Evolutionary conservation across 108 stramenopile species (phyloP), one percentile per base, ranked within the genome.

Genomic region (Stephanodiscus triporus): DNA sequence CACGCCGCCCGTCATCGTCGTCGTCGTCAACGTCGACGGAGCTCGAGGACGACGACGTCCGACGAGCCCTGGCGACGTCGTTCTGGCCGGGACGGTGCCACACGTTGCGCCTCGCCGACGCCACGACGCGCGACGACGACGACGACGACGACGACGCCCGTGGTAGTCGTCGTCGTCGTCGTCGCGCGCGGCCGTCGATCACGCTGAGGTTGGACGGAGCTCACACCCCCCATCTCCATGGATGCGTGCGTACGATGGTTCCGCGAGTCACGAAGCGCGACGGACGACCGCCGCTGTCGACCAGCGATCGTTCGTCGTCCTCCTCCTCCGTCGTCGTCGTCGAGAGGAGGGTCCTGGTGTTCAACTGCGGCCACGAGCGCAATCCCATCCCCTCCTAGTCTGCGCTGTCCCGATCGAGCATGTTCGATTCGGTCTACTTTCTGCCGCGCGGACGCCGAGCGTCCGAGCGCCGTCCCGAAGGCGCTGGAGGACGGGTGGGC

Each of bases 41-140:
- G 10, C 9, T 6, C 23, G 38, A 20, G 37, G 16, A 42, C 30
- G 37, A 20, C 24, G 24, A 29, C 11, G 48, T 79, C 38, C 49
- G 74, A 14, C 34, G 77, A 14, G 93, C 87, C 10, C 72, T 94
- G 45, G 50, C 59, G 10, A 54, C 67, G 10, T 84, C 87, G 24
- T 67, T 55, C n/a, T 94, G 93, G 93, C 91, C 91, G 10, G 93
- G 88, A 40, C 76, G 93, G 11, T 92, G 89, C 74, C 93, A 94
- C 73, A 85, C 72, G 5, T 58, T 84, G 32, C 48, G 42, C 34
- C 37, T 63, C 29, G 75, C 64, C 58, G 54, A 10, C 63, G 36
- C 29, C 11, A 37, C n/a, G 2, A 34, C 47, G 40, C 13, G 49
- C 22, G 5, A 53, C 63, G 43, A 49, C 60, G 50, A 22, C 36